These are phyloP conservation scores for Andrographis paniculata DNA, from an alignment of 305 asterid species.

Conservation along the genomic window DNA sequence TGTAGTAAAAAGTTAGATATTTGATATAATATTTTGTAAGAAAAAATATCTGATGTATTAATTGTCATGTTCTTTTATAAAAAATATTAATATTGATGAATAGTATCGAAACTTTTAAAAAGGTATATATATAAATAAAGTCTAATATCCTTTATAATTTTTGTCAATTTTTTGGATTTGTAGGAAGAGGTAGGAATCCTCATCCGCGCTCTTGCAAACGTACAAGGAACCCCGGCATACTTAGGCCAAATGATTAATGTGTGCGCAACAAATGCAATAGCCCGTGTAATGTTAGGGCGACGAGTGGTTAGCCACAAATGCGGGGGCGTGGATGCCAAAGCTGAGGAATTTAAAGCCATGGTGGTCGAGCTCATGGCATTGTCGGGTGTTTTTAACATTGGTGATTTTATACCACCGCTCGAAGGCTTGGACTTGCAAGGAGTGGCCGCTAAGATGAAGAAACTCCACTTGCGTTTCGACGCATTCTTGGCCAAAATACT, in stretches of 20 bases:
- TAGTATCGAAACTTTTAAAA: too few species aligned
- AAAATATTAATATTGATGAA: too few species aligned
- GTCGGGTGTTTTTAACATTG: slow-evolving; percentile 69
- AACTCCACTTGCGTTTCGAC: slow-evolving; percentile 63
- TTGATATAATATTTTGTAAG: too few species aligned
- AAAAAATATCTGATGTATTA: too few species aligned
- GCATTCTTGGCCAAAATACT: slow-evolving; percentile 41
- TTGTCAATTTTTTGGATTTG: neutral
- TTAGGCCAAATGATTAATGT: slow-evolving; percentile 50
- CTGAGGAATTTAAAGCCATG: slow-evolving; percentile 75
- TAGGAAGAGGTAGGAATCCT: slow-evolving; percentile 65
- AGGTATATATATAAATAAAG: neutral
- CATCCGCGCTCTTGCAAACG: slow-evolving; percentile 36
- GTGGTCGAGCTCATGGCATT: slow-evolving; percentile 72
- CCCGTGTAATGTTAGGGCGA: slow-evolving; percentile 60
- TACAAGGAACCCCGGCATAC: slow-evolving; percentile 27
- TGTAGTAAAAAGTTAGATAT: too few species aligned
- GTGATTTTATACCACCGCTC: slow-evolving; percentile 72
- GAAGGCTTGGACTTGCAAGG: slow-evolving; percentile 70
- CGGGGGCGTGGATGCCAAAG: slow-evolving; percentile 46
- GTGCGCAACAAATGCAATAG: slow-evolving; percentile 64
- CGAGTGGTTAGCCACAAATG: slow-evolving; percentile 47
- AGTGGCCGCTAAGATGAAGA: slow-evolving; percentile 60
- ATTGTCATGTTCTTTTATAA: too few species aligned
- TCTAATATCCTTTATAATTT: neutral